These are phyloP conservation scores for Melocanna baccifera DNA, from an alignment of 176 grass and related monocot species.

Conservation along the genomic window DNA sequence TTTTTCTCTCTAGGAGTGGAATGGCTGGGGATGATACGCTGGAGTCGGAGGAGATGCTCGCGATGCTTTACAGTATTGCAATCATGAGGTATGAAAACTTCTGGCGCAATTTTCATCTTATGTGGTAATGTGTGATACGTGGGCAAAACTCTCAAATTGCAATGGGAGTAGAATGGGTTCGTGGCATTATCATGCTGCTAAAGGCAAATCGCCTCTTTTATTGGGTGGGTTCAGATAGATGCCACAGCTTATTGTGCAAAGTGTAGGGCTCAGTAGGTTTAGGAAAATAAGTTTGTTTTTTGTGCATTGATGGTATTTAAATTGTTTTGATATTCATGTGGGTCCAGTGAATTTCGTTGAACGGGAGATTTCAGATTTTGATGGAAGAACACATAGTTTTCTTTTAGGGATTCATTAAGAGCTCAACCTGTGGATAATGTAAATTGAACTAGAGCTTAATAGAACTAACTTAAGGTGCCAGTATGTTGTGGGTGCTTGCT, in stretches of 20 bases:
- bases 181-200: not conserved
- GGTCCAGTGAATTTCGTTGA: not conserved
- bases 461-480: not conserved
- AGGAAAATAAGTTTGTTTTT: not conserved
- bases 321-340: constrained; percentile 1
- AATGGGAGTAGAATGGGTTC: not conserved
- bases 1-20: constrained; percentile 42
- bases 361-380: not conserved
- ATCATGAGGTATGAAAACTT: constrained; percentile 59
- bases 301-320: not conserved
- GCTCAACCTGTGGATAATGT: not conserved
- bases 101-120: not conserved
- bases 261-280: not conserved
- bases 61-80: constrained; percentile 89
- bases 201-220: not conserved
- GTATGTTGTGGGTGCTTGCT: not conserved
- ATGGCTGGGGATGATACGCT: constrained; percentile 18
- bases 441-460: not conserved
- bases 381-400: not conserved
- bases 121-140: not conserved
- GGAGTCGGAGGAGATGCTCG: constrained; percentile 74
- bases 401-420: not conserved
- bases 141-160: not conserved
- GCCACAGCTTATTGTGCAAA: not conserved
- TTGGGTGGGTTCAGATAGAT: not conserved